phyloP scores from a whole-genome alignment of 1,139 yeast genomes.

The Pichia terricola region DNA sequence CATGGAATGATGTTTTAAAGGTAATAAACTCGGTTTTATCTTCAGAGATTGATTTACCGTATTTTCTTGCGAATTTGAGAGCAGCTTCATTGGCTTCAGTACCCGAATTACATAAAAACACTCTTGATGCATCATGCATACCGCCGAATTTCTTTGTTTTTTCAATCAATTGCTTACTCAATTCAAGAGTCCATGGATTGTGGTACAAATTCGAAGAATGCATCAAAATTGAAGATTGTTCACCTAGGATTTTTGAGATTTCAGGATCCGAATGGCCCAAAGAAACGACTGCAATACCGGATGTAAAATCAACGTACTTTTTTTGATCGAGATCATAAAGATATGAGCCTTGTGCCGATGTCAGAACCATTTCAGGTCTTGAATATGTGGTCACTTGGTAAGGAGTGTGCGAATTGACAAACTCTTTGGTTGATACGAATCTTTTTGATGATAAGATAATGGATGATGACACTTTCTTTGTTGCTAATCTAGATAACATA shows the following conservation, averaged over 20 bases:
- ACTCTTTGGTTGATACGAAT: slow-evolving; percentile 22
- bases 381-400: slow-evolving; percentile 76
- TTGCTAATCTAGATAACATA: not conserved
- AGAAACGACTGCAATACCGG: slow-evolving; percentile 96
- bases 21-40: slow-evolving; percentile 70
- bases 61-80: slow-evolving; percentile 84
- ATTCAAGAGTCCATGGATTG: slow-evolving; percentile 74
- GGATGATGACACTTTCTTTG: not conserved
- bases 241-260: slow-evolving; percentile 56
- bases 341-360: slow-evolving; percentile 64
- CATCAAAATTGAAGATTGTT: slow-evolving; percentile 64
- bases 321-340: slow-evolving; percentile 72
- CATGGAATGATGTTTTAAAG: slow-evolving; percentile 88
- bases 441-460: slow-evolving; percentile 1
- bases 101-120: slow-evolving; percentile 88
- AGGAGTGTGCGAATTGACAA: slow-evolving; percentile 35
- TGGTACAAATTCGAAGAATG: slow-evolving; percentile 84
- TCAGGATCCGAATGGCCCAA: slow-evolving; percentile 80
- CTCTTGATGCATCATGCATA: slow-evolving; percentile 69
- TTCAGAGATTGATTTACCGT: slow-evolving; percentile 46
- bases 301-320: slow-evolving; percentile 79
- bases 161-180: slow-evolving; percentile 62
- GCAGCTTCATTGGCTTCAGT: slow-evolving; percentile 99
- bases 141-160: slow-evolving; percentile 66
- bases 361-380: slow-evolving; percentile 63